A percentile compares a stretch with the other conserved stretches of the same genome.
These are phyloP conservation scores for Pythium periplocum DNA, from an alignment of 352 stramenopile species.

Conservation along the genomic window DNA sequence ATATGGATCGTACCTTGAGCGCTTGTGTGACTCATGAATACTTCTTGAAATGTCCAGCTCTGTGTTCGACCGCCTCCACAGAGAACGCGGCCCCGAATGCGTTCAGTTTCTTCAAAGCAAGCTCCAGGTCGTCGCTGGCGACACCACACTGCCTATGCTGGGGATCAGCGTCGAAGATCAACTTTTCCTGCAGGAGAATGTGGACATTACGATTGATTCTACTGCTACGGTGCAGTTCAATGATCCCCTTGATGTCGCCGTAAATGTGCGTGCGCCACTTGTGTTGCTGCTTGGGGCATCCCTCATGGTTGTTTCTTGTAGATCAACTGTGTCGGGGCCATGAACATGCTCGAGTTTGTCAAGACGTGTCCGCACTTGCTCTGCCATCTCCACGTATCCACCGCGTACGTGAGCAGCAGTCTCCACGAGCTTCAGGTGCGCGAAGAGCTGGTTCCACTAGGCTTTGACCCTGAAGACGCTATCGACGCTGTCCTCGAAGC, in stretches of 20 bases:
- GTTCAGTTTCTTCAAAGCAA: constrained; percentile 44
- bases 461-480: constrained; percentile 75
- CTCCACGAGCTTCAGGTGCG: constrained; percentile 30
- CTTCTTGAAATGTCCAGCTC: constrained; percentile 21
- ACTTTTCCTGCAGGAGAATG: constrained; percentile 26
- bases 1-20: too few species aligned
- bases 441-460: constrained; percentile 78
- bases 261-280: constrained; percentile 26
- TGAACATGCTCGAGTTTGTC: constrained; percentile 62
- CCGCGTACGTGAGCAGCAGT: constrained; percentile 85
- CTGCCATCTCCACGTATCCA: constrained; percentile 80
- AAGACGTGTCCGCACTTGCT: constrained; percentile 39
- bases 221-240: constrained; percentile 84
- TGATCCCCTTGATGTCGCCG: constrained; percentile 75
- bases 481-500: constrained; percentile 45
- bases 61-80: constrained; percentile 67
- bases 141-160: constrained; percentile 60
- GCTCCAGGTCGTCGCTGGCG: constrained; percentile 54
- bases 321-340: constrained; percentile 76
- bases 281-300: not conserved
- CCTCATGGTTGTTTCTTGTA: not conserved
- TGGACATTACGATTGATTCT: constrained; percentile 79
- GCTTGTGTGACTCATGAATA: not conserved
- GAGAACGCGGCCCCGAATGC: constrained; percentile 43
- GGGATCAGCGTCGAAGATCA: constrained; percentile 47